Base-by-base conservation (phyloP, 2,329 filamentous ascomycete genomes). In the Cadophora luteo-olivacea region DNA sequence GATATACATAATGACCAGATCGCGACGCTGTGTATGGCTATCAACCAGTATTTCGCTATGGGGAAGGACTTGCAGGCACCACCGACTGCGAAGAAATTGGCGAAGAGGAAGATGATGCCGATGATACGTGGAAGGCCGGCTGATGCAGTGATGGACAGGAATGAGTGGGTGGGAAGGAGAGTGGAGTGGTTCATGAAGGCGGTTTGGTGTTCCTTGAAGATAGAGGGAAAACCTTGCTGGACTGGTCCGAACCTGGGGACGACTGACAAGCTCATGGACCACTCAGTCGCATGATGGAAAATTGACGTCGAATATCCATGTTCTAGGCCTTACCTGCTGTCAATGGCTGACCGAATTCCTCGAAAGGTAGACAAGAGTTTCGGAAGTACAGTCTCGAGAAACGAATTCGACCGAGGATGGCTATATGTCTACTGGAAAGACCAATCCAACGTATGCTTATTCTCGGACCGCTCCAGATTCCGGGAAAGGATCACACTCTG, bases 1-100 rank as follows among this genome's bases (percentile, higher is more conserved):
- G 32, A 72, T 64, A 41, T 72, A 0, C 63, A 68, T 29, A 61
- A 71, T 22, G 64, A 36, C 19, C 63, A 70, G 32, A 25, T 72
- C 1, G 29, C 68, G 55, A 66, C 69, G 19, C 22, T 72, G 24
- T 63, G 60, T 63, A 69, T 72, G 61, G 71, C 48, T 14, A 69
- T 72, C 7, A 72, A 72, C 48, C 25, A 63, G n/a, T 25, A 45
- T 4, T 70, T 65, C 52, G 68, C 38, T 4, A 22, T 32, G 60
- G 60, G 60, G 7, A 33, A 9, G 12, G 45, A 62, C 49, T 33
- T 62, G 41, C 19, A 22, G 4, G 29, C 14, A 48, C n/a, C 29
- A 24, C 25, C 41, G 11, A 41, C 6, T 25, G 12, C 2, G 45
- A 49, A 41, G 36, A 49, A 1, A 25, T 24, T 33, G 60, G 41